Evolutionary conservation across 2,329 filamentous ascomycete genomes (phyloP).

Genomic region (Botryotinia convoluta): DNA sequence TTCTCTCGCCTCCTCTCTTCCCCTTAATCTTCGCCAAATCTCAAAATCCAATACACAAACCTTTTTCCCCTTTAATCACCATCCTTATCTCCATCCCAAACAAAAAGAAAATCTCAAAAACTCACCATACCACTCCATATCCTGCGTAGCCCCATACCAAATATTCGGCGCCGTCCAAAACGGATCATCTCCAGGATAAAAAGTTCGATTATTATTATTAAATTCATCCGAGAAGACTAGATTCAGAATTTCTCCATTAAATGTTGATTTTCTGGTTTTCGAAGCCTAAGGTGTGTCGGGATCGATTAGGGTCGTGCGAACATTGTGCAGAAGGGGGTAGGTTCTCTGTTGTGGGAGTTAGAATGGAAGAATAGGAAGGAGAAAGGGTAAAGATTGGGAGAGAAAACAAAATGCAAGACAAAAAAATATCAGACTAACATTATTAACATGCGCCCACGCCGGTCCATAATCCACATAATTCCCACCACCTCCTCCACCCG

Average conservation of each 20-base stretch:
- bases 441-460: conserved; percentile 48
- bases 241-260: conserved; percentile 46
- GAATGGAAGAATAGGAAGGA: too few relatives aligned
- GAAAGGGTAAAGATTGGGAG: background rate
- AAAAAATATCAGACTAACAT: conserved; percentile 26
- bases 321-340: conserved; percentile 48
- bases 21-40: background rate
- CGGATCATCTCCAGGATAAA: conserved; percentile 56
- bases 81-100: background rate
- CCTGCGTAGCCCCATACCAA: conserved; percentile 53
- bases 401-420: background rate
- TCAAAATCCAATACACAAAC: background rate
- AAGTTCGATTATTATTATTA: conserved; percentile 50
- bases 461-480: conserved; percentile 24
- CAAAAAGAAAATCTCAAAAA: background rate
- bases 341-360: conserved; percentile 24
- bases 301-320: conserved; percentile 49
- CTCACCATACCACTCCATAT: conserved; percentile 41
- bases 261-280: conserved; percentile 44
- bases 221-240: conserved; percentile 58
- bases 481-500: background rate
- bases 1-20: too few relatives aligned
- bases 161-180: conserved; percentile 52
- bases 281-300: conserved; percentile 49
- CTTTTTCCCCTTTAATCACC: background rate